Base-by-base conservation (phyloP, 208 protist species). In the Crithidia brevicula region DNA sequence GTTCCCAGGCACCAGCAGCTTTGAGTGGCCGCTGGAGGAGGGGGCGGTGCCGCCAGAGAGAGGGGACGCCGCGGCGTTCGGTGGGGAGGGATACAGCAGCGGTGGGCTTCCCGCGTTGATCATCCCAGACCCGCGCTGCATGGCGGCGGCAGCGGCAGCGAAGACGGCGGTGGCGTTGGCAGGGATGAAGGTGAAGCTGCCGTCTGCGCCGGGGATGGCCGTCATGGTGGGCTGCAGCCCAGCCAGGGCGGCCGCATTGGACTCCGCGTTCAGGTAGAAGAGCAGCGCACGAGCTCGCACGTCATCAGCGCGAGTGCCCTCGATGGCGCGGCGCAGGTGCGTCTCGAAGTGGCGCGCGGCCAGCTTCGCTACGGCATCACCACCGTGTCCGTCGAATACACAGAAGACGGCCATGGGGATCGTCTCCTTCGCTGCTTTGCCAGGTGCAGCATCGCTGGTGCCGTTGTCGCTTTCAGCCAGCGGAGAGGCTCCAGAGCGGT, bases 371-470 rank as follows among this genome's bases (percentile, higher is more conserved):
- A 91, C 82, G 20, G 84, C 83, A 49, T 91, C 86, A 28, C 89
- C 89, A 20, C 89, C 89, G 62, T 95, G 89, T 1, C 89, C 89
- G 65, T 95, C 89, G 75, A 95, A 92, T 33, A 95, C 85, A 60
- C 83, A 89, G 79, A 86, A 89, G 3, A 93, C 82, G 3, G 82
- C 84, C 84, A 90, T 90, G 11, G 83, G 76, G 11, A 93, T 88
- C 23, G 65, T 82, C 5, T 81, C 72, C 42, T 50, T 61, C 25
- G 53, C 38, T 33, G n/a, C 2, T 61, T 20, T 22, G 7, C 23
- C 58, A 10, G 34, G 18, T 1, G 30, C n/a, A 25, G 9, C 38
- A 30, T 1, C 40, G 43, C 16, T 28, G 13, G 27, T 30, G 27
- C n/a, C 4, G 4, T 20, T 49, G n/a, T 54, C 66, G 0, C 15